Evolutionary conservation across 495 filamentous ascomycete species (phyloP), one percentile per base, ranked within the genome.

Genomic region (Lophium mytilinum): DNA sequence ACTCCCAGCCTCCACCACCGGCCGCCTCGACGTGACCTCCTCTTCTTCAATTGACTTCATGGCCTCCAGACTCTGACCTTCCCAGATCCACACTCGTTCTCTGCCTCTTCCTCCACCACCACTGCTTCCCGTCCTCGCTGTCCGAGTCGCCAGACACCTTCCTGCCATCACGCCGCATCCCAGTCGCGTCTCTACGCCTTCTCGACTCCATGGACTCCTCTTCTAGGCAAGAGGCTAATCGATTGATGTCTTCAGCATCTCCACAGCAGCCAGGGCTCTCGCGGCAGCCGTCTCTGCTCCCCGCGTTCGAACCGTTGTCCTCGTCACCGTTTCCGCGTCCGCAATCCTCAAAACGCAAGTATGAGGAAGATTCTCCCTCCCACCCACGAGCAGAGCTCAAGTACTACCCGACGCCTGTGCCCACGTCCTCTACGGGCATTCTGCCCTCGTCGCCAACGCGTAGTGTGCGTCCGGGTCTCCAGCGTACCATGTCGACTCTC

Each of bases 381-480:
- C 87, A 12, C 74, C 77, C 52, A 87, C 90, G 75, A 81, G 86
- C 69, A 76, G 81, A 68, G 80, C 83, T 70, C 78, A 82, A 75
- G 61, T 83, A 82, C 64, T 90, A 97, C 72, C 93, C 92, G 34
- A 96, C 92, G 1, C 92, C 92, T 0, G 81, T 94, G 18, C 90
- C 90, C 47, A 95, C 92, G 24, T 97, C 93, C 2, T 96, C 89
- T 37, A 95, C 91, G 50, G 87, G 88, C 60, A 87, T 96, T 50
- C 78, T 94, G 61, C 90, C 89, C 40, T 96, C 93, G 17, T 95
- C 92, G 57, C 89, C 93, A 21, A 83, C 85, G 62, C 71, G 56
- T 33, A 64, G 72, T 37, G 73, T 73, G 59, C 79, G 85, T 63
- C 80, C 78, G n/a, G 65, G 54, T 48, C 67, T 84, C 9, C 70